These are phyloP conservation scores for Pichia californica DNA, from an alignment of 805 yeast species.

Conservation along the genomic window DNA sequence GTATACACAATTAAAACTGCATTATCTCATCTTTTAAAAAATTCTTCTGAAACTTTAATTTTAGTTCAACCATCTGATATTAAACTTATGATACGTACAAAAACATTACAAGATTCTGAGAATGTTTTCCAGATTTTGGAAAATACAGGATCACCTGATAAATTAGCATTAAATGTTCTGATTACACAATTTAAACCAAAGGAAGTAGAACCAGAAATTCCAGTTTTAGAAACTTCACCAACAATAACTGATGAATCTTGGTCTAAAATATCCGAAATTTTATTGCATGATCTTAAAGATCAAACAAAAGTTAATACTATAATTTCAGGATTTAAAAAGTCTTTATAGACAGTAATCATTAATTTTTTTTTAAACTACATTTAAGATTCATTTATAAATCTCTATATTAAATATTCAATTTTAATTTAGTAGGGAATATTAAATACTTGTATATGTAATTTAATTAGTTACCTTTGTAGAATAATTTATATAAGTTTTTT, in stretches of 20 bases:
- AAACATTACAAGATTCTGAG: slow-evolving; percentile 42
- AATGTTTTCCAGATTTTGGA: slow-evolving; percentile 18
- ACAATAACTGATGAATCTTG: slow-evolving; percentile 6
- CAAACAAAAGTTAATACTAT: neutral
- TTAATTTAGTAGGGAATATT: neutral
- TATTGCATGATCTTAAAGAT: slow-evolving; percentile 7
- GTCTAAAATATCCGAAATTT: slow-evolving; percentile 8
- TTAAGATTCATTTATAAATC: too few species aligned
- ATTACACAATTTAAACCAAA: slow-evolving; percentile 10
- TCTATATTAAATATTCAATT: neutral
- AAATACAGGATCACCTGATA: neutral
- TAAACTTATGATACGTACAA: slow-evolving; percentile 44
- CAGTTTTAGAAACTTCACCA: neutral
- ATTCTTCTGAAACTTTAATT: slow-evolving; percentile 21
- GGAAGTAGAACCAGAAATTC: neutral
- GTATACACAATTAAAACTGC: slow-evolving; percentile 33
- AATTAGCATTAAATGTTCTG: slow-evolving; percentile 14
- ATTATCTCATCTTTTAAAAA: slow-evolving; percentile 26
- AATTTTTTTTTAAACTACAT: neutral
- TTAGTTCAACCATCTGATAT: slow-evolving; percentile 31
- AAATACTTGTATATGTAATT: too few species aligned
- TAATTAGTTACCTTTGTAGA: too few species aligned
- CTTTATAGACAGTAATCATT: too few species aligned
- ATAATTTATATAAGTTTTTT: neutral
- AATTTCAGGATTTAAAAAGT: slow-evolving; percentile 4